Conservation (phyloP, 495 filamentous ascomycete species). For the Penicillium silybi region DNA sequence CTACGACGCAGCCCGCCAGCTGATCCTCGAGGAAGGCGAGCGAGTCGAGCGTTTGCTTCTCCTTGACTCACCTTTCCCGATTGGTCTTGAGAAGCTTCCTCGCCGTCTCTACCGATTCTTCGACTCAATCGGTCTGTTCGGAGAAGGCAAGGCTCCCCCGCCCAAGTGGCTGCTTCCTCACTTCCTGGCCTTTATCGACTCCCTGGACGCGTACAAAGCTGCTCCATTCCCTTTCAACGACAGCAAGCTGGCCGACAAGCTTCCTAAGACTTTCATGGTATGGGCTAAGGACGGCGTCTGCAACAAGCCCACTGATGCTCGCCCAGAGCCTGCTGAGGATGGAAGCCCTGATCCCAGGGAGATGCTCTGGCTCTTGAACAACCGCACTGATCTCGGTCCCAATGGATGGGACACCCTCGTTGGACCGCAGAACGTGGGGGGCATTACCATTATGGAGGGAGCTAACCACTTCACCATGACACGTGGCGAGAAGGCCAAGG, state of each 20-base stretch:
- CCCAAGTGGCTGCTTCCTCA: conserved; percentile 81
- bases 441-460: conserved; percentile 43
- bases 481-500: conserved; percentile 33
- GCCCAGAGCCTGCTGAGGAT: conserved; percentile 64
- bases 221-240: conserved; percentile 35
- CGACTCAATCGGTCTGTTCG: conserved; percentile 74
- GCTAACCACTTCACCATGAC: conserved; percentile 46
- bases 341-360: conserved; percentile 50
- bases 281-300: conserved; percentile 84
- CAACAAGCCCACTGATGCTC: conserved; percentile 62
- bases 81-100: conserved; percentile 74
- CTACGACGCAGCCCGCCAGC: conserved; percentile 73
- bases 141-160: conserved; percentile 60
- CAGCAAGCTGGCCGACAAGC: conserved; percentile 37
- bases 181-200: conserved; percentile 72
- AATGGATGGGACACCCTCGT: conserved; percentile 78
- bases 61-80: conserved; percentile 78
- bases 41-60: conserved; percentile 70
- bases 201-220: conserved; percentile 68
- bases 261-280: conserved; percentile 63
- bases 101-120: conserved; percentile 75
- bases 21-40: conserved; percentile 64
- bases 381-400: conserved; percentile 71
- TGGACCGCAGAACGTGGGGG: conserved; percentile 61
- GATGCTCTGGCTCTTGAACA: conserved; percentile 74